Evolutionary conservation across 441 rosid species (phyloP), one percentile per base, ranked within the genome.

Genomic region (Syzygium malaccense): DNA sequence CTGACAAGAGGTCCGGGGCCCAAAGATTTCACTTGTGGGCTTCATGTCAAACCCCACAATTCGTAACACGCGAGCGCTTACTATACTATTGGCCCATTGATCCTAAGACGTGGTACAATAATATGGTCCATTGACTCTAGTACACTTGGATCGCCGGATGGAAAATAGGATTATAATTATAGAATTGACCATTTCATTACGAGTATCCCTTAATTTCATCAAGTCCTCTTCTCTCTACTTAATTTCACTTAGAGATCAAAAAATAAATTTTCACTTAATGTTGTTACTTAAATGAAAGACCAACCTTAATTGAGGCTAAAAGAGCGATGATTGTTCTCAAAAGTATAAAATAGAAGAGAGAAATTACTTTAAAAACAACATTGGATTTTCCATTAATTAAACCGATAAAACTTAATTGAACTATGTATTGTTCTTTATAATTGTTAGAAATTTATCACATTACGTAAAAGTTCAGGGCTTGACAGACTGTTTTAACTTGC

Each of bases 321-420:
- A 60, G 18, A 28, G 68, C 8, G 15, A 28, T 60, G 8, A 60
- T 18, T 14, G 19, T n/a, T 60, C 33, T 60, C 68, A n/a, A n/a
- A n/a, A 62, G 68, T 30, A 17, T 28, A 28, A 14, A 62, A 14
- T 6, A 62, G 0, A 62, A n/a, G 33, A n/a, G 10, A 3, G 0
- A 28, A 60, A 28, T 60, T 60, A 28, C 0, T 28, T 28, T 25
- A 9, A 10, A 57, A 57, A 25, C 8, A 13, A 28, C 33, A 62
- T 62, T n/a, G 30, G 68, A n/a, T n/a, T 62, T 58, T 14, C 33
- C 33, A 62, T 62, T 62, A 62, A n/a, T 62, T 62, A 28, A 62
- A 62, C 33, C 0, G 14, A n/a, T n/a, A 30, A 60, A n/a, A 62
- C 0, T n/a, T n/a, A 14, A n/a, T 62, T 3, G 66, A 60, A 14